These are phyloP conservation scores for Coffea humblotiana DNA, from an alignment of 305 asterid genomes.

Conservation along the genomic window DNA sequence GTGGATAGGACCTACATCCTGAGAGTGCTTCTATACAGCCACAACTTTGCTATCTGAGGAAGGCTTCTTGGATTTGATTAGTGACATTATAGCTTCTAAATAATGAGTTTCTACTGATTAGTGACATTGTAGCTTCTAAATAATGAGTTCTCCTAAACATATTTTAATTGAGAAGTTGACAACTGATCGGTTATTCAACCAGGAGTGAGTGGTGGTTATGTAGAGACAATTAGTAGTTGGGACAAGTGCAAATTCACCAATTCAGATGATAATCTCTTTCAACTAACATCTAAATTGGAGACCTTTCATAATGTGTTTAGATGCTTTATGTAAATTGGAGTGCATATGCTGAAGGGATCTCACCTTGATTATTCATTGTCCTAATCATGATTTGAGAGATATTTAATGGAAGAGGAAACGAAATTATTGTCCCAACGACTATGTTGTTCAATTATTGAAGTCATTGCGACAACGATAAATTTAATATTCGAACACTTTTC, in stretches of 20 bases:
- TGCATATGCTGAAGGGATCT: not conserved
- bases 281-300: constrained; percentile 7
- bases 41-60: constrained; percentile 2
- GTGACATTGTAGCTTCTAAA: not conserved
- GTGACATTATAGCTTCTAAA: not conserved
- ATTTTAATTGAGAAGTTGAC: not conserved
- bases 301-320: not conserved
- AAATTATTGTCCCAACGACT: not conserved
- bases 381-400: not conserved
- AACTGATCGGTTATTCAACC: not conserved
- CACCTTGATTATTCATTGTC: not conserved
- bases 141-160: not conserved
- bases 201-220: not conserved
- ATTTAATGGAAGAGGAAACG: not conserved
- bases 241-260: not conserved
- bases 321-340: not conserved
- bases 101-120: not conserved
- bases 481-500: not conserved
- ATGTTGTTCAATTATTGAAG: not conserved
- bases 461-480: not conserved
- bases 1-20: not conserved
- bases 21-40: not conserved
- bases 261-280: constrained; percentile 2
- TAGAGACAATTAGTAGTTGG: not conserved
- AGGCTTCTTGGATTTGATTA: not conserved